Evolutionary conservation across 768 basidiomycete genomes (phyloP), one percentile per base, ranked within the genome.

Genomic region (Termitomyces sp.): DNA sequence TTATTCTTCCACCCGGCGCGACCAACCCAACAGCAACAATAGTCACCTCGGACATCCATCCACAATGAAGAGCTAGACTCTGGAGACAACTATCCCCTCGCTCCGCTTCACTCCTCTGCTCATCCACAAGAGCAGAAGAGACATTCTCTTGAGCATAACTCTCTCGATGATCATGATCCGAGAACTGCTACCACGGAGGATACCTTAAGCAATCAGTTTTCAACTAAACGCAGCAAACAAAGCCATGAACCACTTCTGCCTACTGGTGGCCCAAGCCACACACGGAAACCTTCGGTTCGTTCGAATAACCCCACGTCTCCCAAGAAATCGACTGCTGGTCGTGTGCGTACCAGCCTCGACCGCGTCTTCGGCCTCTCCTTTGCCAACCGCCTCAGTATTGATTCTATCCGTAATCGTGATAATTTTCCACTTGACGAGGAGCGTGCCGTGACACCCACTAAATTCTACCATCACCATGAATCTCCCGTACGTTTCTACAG

Each of bases 241-340:
- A 90, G 89, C 66, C 81, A 86, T 31, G 90, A 92, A 59, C 87
- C 87, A 2, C 75, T 92, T 42, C 76, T 92, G 4, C 88, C 90
- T 7, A 70, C 84, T 40, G 72, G 76, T n/a, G 70, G 66, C 21
- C 59, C 65, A 56, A 67, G 63, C 51, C 61, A 60, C 47, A 46
- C 65, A 19, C 57, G 75, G 38, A 65, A 66, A 23, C 63, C 68
- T 19, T 68, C 71, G 16, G 51, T 61, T n/a, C 41, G 53, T 1
- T 25, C 61, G 40, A 61, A 55, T 17, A 59, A 43, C 7, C 59
- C 63, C 14, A 56, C 69, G 3, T 61, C 66, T 38, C 62, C 67
- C 19, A 65, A 63, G 17, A 59, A 65, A 5, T 59, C 63, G 16
- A 65, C 58, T 32, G 63, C 69, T 16, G 68, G 70, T 14, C 73